phyloP scores from a whole-genome alignment of 2,329 filamentous ascomycete species.

The Clonostachys byssicola region DNA sequence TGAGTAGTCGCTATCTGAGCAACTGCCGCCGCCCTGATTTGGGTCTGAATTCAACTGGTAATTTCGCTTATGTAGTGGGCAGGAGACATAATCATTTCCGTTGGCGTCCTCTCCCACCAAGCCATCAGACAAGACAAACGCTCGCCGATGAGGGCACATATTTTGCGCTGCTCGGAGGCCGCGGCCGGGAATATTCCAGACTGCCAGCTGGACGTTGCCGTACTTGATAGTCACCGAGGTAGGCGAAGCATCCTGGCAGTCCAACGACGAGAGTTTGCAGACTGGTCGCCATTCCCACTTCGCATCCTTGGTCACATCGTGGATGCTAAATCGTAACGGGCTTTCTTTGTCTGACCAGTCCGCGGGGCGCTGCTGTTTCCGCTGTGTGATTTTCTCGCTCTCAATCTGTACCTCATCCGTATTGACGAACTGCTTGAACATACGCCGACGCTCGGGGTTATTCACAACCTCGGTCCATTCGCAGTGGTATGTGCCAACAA shows the following conservation, averaged over 20 bases:
- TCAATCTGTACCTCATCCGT: constrained; percentile 65
- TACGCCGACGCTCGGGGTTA: constrained; percentile 60
- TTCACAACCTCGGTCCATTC: constrained; percentile 85
- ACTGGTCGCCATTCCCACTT: constrained; percentile 75
- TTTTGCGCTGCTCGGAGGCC: constrained; percentile 81
- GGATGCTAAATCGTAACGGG: constrained; percentile 68
- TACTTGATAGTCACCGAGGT: constrained; percentile 77
- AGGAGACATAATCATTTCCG: constrained; percentile 70
- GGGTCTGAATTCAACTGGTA: constrained; percentile 55
- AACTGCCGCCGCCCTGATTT: not conserved
- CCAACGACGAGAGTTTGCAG: constrained; percentile 66
- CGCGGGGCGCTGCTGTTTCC: constrained; percentile 68
- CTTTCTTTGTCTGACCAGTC: constrained; percentile 71
- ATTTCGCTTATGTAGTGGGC: constrained; percentile 87
- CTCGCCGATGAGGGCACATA: constrained; percentile 91
- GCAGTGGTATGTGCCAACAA: constrained; percentile 82
- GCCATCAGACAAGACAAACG: constrained; percentile 85
- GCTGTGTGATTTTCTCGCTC: constrained; percentile 68
- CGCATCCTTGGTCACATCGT: constrained; percentile 54
- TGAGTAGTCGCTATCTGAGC: constrained; percentile 61
- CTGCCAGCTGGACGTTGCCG: constrained; percentile 82
- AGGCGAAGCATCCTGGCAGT: constrained; percentile 56
- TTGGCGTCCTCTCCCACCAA: constrained; percentile 65
- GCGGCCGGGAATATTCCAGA: constrained; percentile 77
- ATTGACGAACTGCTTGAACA: constrained; percentile 83